Conservation (phyloP, 1,139 yeast genomes). For the Debaryomycetaceae sp. region DNA sequence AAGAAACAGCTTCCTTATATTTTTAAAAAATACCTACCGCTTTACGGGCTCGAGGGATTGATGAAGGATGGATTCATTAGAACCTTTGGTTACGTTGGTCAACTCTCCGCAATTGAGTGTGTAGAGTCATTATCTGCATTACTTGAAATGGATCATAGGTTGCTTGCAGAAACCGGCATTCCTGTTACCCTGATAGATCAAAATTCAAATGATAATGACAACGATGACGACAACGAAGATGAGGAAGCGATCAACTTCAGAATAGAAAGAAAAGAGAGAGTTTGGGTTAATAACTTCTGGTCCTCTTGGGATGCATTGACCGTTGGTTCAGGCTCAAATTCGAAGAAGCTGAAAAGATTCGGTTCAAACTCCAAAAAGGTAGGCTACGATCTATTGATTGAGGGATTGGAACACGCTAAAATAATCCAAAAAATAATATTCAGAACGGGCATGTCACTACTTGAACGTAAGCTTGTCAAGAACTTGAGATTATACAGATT, state of each 20-base stretch:
- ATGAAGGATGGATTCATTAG: slow-evolving; percentile 84
- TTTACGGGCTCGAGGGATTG: slow-evolving; percentile 80
- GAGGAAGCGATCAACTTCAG: slow-evolving; percentile 40
- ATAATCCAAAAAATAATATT: slow-evolving; percentile 80
- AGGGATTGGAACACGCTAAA: slow-evolving; percentile 80
- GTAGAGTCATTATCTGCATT: slow-evolving; percentile 86
- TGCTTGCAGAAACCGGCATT: slow-evolving; percentile 13
- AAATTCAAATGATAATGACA: slow-evolving; percentile 18
- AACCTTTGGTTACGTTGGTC: slow-evolving; percentile 82
- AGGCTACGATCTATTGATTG: slow-evolving; percentile 56
- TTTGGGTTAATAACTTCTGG: slow-evolving; percentile 92
- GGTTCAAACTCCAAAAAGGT: slow-evolving; percentile 25
- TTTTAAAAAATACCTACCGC: slow-evolving; percentile 65
- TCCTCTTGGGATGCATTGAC: slow-evolving; percentile 86
- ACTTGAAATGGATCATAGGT: slow-evolving; percentile 60
- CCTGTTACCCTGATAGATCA: slow-evolving; percentile 18
- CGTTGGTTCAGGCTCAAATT: slow-evolving; percentile 30
- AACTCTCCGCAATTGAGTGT: slow-evolving; percentile 88
- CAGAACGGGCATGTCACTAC: slow-evolving; percentile 80
- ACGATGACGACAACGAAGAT: slow-evolving; percentile 24
- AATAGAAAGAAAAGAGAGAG: slow-evolving; percentile 54
- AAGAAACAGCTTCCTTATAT: slow-evolving; percentile 71
- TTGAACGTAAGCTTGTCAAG: slow-evolving; percentile 78
- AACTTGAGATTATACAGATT: slow-evolving; percentile 77
- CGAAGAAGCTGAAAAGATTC: not conserved